Conservation (phyloP, 2,329 filamentous ascomycete genomes). For the Epichloe glyceriae region DNA sequence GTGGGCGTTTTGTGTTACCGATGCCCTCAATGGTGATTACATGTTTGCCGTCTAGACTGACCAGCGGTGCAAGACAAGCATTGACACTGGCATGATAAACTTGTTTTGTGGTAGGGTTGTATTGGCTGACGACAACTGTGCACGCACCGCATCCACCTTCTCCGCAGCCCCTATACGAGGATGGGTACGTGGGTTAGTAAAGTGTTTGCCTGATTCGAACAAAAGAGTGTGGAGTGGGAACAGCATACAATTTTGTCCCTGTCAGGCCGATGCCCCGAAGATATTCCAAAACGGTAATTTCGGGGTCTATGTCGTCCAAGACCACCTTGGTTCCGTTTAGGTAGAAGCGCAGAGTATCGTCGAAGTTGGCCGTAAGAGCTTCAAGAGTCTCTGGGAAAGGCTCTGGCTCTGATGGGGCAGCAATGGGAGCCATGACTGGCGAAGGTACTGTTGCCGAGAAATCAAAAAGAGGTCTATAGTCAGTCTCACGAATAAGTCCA, state of each 20-base stretch:
- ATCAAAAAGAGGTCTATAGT: neutral
- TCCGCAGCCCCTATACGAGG: slow-evolving; percentile 55
- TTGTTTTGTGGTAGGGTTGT: slow-evolving; percentile 80
- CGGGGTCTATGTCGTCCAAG: slow-evolving; percentile 78
- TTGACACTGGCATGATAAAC: slow-evolving; percentile 97
- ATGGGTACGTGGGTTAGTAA: neutral
- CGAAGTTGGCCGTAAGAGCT: slow-evolving; percentile 58
- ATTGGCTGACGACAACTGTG: slow-evolving; percentile 87
- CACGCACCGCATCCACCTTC: slow-evolving; percentile 96
- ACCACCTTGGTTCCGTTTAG: slow-evolving; percentile 86
- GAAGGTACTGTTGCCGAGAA: neutral
- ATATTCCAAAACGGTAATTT: slow-evolving; percentile 86
- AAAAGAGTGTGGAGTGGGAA: neutral
- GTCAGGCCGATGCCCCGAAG: slow-evolving; percentile 85
- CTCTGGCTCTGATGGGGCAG: slow-evolving; percentile 36
- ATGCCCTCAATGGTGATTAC: slow-evolving; percentile 97
- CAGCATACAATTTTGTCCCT: slow-evolving; percentile 68
- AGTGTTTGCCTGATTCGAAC: neutral
- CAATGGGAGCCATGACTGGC: slow-evolving; percentile 39
- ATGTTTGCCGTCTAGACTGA: slow-evolving; percentile 93
- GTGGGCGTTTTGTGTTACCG: slow-evolving; percentile 72
- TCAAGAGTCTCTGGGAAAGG: slow-evolving; percentile 20
- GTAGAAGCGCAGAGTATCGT: slow-evolving; percentile 84
- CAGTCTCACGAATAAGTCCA: neutral
- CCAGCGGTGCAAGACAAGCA: slow-evolving; percentile 83